These are phyloP conservation scores for Erythrobasidium hasegawianum DNA, from an alignment of 1,284 basidiomycete species.

Conservation along the genomic window DNA sequence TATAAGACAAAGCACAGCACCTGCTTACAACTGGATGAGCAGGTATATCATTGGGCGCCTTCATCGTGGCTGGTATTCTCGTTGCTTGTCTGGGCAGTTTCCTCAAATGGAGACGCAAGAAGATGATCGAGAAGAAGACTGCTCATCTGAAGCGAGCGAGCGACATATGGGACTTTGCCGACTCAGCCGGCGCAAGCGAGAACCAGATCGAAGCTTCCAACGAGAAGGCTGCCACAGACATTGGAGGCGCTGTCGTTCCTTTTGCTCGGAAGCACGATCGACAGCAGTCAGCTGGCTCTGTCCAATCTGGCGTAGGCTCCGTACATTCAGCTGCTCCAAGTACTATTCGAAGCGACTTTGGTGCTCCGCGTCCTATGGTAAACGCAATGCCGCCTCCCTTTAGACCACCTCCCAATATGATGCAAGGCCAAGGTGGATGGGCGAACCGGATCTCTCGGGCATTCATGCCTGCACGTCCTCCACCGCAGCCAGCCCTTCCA, in stretches of 20 bases:
- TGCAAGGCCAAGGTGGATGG: not conserved
- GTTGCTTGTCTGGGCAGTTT: slow-evolving; percentile 12
- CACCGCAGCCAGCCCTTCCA: not conserved
- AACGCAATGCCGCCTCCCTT: not conserved
- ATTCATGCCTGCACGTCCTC: not conserved
- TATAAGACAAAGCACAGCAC: no score
- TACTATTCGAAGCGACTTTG: not conserved
- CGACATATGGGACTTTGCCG: slow-evolving; percentile 30
- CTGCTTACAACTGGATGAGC: no score
- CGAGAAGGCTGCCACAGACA: not conserved
- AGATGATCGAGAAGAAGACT: slow-evolving; percentile 14
- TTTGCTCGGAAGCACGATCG: slow-evolving; percentile 1
- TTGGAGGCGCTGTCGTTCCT: not conserved
- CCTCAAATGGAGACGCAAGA: slow-evolving; percentile 14
- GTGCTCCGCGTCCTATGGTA: not conserved
- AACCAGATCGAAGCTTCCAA: slow-evolving; percentile 3
- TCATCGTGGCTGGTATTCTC: slow-evolving; percentile 17
- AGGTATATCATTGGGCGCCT: slow-evolving; percentile 26
- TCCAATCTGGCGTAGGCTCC: not conserved
- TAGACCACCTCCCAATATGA: not conserved
- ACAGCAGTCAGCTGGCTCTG: slow-evolving; percentile 8
- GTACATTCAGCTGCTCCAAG: not conserved
- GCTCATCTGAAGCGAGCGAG: slow-evolving; percentile 10
- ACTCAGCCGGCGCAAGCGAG: slow-evolving; percentile 9
- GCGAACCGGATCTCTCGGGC: not conserved